Evolutionary conservation across 2,329 filamentous ascomycete genomes (phyloP).

Genomic region (Pestalotiopsis sp.): DNA sequence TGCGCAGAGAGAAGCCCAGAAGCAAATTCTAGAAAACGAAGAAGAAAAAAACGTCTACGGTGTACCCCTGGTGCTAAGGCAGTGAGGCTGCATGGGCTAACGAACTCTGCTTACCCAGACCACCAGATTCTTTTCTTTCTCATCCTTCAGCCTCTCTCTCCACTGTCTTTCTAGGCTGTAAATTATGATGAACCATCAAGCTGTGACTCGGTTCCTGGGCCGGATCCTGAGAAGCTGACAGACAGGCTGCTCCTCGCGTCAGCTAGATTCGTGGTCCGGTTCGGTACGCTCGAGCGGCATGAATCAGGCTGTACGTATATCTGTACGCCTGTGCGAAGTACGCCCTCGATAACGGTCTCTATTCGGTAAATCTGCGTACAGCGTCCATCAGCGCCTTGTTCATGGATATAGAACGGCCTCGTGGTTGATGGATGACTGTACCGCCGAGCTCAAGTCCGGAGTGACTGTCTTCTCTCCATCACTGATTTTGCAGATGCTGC

Average conservation of each 20-base stretch:
- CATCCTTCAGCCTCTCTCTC: not conserved
- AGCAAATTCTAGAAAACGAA: not conserved
- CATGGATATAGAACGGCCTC: no score
- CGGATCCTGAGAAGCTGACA: not conserved
- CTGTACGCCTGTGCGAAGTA: not conserved
- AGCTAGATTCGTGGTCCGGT: not conserved
- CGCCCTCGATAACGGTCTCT: no score
- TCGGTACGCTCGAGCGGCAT: not conserved
- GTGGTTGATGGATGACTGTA: no score
- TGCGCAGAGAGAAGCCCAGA: not conserved
- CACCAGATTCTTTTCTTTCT: not conserved
- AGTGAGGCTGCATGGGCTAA: constrained; percentile 4
- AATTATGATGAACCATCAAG: not conserved
- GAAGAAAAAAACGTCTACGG: not conserved
- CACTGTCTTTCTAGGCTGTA: not conserved
- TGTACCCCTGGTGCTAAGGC: not conserved
- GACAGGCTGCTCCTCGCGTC: not conserved
- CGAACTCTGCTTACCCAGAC: not conserved
- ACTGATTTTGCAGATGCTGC: no score
- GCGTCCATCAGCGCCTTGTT: no score
- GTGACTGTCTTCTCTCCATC: no score
- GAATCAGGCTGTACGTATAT: not conserved
- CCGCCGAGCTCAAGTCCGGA: no score
- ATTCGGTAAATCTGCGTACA: no score
- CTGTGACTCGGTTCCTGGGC: not conserved